Percentiles rank a stretch among this genome's conserved stretches.
Conservation (phyloP, 441 rosid species). For the Mallotus repandus region DNA sequence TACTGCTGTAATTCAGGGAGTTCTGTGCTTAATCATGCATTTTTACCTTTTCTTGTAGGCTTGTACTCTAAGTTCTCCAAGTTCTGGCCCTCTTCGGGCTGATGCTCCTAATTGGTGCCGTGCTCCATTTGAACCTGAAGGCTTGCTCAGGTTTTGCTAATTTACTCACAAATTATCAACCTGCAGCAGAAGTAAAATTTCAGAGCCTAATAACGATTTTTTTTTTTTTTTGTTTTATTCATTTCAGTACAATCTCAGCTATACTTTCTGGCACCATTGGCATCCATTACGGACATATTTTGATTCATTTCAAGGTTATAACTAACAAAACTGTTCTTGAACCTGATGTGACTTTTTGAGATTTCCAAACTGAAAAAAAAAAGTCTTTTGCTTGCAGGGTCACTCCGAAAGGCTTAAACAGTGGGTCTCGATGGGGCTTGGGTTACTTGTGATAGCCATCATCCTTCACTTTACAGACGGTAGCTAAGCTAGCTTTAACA, state of each 20-base stretch:
- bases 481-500: conserved; percentile 8
- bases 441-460: conserved; percentile 43
- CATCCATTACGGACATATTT: conserved; percentile 63
- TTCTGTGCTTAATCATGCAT: background rate
- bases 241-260: conserved; percentile 54
- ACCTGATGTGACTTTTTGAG: background rate
- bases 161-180: background rate
- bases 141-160: conserved; percentile 49
- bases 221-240: background rate
- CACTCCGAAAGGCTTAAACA: conserved; percentile 65
- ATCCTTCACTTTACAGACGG: conserved; percentile 67
- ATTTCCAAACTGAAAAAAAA: background rate
- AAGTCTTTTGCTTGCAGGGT: conserved; percentile 35
- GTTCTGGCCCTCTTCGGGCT: conserved; percentile 40
- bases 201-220: background rate
- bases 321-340: background rate
- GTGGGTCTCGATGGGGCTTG: conserved; percentile 50
- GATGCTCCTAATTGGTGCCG: conserved; percentile 61
- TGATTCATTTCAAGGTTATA: conserved; percentile 69
- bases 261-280: conserved; percentile 70
- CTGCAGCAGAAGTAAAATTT: background rate
- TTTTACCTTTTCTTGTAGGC: conserved; percentile 34
- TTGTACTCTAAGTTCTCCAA: conserved; percentile 56
- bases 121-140: conserved; percentile 73
- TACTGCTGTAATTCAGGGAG: background rate